These are phyloP conservation scores for Cladosporium velox DNA, from an alignment of 2,329 filamentous ascomycete species.

Conservation along the genomic window DNA sequence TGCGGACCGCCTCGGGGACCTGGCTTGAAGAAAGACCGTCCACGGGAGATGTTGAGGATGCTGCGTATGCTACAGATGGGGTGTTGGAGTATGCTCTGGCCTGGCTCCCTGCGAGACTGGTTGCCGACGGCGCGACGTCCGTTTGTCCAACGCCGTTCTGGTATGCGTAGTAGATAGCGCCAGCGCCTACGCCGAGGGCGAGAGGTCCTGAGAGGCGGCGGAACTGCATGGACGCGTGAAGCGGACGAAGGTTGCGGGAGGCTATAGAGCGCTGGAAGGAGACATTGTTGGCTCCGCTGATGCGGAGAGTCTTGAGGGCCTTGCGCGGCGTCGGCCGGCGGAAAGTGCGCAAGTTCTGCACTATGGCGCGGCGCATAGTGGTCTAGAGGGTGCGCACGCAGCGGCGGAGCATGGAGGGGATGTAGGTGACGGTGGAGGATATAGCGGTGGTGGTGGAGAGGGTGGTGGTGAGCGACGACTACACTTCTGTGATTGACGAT, in stretches of 20 bases:
- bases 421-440: background rate
- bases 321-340: constrained; percentile 65
- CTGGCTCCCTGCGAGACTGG: constrained; percentile 30
- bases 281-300: constrained; percentile 44
- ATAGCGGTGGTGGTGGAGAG: background rate
- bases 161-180: constrained; percentile 74
- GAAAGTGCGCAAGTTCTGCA: constrained; percentile 68
- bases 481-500: constrained; percentile 1
- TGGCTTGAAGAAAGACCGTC: constrained; percentile 33
- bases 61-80: constrained; percentile 26
- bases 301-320: constrained; percentile 53
- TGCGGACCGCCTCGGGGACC: constrained; percentile 57
- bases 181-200: constrained; percentile 68
- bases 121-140: constrained; percentile 13
- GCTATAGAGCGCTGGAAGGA: constrained; percentile 48
- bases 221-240: constrained; percentile 73
- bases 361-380: constrained; percentile 72
- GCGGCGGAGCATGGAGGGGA: constrained; percentile 13
- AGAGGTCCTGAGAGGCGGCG: constrained; percentile 68
- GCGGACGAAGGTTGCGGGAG: constrained; percentile 44
- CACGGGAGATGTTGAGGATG: constrained; percentile 28
- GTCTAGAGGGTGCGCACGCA: constrained; percentile 2
- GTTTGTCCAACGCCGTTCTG: constrained; percentile 34
- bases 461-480: background rate
- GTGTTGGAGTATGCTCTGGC: constrained; percentile 38